Evolutionary conservation across 331 rosid species (phyloP), one percentile per base, ranked within the genome.

Genomic region (Saraca asoca): DNA sequence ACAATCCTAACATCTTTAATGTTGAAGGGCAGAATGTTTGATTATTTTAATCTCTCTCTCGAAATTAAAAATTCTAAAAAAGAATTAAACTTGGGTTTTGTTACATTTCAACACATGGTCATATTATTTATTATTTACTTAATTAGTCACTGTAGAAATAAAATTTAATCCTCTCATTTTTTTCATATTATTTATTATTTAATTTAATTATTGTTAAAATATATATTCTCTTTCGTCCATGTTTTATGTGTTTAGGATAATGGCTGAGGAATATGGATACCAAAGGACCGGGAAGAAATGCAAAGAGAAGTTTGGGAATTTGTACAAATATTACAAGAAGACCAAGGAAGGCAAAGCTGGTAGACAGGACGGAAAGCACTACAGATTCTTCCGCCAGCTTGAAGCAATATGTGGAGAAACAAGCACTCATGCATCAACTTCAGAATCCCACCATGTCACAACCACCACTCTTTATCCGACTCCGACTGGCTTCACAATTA

Each of bases 211-310:
- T 38, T 38, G 0, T 1, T 9, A 2, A 5, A 38, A 38, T 38
- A 38, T 38, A 35, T 35, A 38, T 38, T 9, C 1, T 38, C 7
- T 1, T 38, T 38, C 10, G 1, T 38, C 1, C 9, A 6, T 44
- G 14, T 7, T 3, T 44, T 44, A 53, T 52, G 19, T 67, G 41
- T 77, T 43, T 44, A 88, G 95, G 86, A 79, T 88, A 53, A 88
- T 88, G 95, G 81, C 66, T 7, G 88, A 83, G 68, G 95, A 88
- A 71, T 83, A 85, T 75, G 91, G 89, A 41, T 85, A 81, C 79
- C 90, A 88, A 74, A 85, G 95, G 61, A 85, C 83, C 73, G 95
- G 95, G 37, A 88, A 88, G 72, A 88, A 88, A 76, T 88, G 95
- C 91, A 88, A 87, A 59, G 95, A 88, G 67, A 88, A 88, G 77